Base-by-base conservation (phyloP, 495 filamentous ascomycete genomes). In the Clohesyomyces aquaticus region DNA sequence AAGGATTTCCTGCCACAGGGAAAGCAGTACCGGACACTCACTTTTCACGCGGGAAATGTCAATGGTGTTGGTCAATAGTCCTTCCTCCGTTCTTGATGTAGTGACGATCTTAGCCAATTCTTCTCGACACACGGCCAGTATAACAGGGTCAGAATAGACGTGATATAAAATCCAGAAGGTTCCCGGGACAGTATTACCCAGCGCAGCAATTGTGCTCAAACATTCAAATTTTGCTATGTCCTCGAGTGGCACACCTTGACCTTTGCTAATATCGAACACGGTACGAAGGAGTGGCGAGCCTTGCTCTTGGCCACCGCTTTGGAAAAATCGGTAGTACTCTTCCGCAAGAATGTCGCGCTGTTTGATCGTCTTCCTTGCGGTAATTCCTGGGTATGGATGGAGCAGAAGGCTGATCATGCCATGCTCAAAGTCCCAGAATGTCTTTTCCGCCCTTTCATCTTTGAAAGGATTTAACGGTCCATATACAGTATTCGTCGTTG, bases 401-500 rank as follows among this genome's bases (percentile, higher is more conserved):
- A n/a, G n/a, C n/a, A n/a, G n/a, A n/a, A n/a, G n/a, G n/a, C n/a
- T n/a, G n/a, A n/a, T n/a, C n/a, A n/a, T n/a, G n/a, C n/a, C n/a
- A n/a, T n/a, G n/a, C n/a, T n/a, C n/a, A n/a, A n/a, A n/a, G n/a
- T 70, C 82, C 80, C 79, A 81, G 55, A 81, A 83, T 0, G 73
- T 75, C 11, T 80, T 70, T 43, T 65, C 65, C 9, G 80, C 54
- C 0, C 41, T 61, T 49, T 60, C 50, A n/a, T 80, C 73, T 28
- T 75, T 69, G 59, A 76, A 83, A 6, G 81, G 82, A 63, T 83
- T 83, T 53, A 73, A 25, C 0, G 74, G 75, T 0, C 82, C 82
- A 65, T 83, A 85, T 0, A 76, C 72, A 3, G 78, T 69, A 14
- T 77, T 68, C 0, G 79, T 82, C 12, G 77, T 81, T 3, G 80